phyloP scores from a whole-genome alignment of 495 filamentous ascomycete genomes.

The Xylaria telfairii region DNA sequence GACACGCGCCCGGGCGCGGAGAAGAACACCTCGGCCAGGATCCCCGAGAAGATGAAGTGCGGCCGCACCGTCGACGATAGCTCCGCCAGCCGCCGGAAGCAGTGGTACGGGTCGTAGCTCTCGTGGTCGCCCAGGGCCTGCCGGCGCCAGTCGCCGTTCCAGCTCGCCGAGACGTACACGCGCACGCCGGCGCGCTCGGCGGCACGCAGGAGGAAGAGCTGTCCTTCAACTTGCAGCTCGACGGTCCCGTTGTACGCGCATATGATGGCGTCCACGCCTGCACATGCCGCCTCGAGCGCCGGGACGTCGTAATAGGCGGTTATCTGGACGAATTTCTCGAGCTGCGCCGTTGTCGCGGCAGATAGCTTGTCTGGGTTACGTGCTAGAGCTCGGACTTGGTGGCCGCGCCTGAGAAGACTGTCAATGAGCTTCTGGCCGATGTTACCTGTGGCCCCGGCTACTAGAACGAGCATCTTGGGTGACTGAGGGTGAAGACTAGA shows the following conservation, averaged over 20 bases:
- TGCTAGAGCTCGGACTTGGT: conserved; percentile 31
- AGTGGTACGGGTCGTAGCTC: conserved; percentile 33
- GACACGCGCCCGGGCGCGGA: conserved; percentile 22
- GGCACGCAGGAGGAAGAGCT: conserved; percentile 41
- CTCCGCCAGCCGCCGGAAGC: conserved; percentile 30
- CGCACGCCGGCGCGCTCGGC: conserved; percentile 37
- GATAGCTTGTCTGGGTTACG: conserved; percentile 28
- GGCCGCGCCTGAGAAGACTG: conserved; percentile 26
- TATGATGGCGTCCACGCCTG: conserved; percentile 38
- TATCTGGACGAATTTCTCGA: conserved; percentile 31
- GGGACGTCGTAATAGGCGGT: conserved; percentile 33
- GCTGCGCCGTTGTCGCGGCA: conserved; percentile 4
- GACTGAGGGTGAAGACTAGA: neutral
- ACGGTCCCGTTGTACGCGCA: conserved; percentile 32
- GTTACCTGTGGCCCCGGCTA: conserved; percentile 37
- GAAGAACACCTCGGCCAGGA: conserved; percentile 33
- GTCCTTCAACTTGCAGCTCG: conserved; percentile 36
- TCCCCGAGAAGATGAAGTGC: conserved; percentile 32
- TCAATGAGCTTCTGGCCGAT: conserved; percentile 24
- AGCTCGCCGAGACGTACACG: conserved; percentile 30
- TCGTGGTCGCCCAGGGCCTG: conserved; percentile 31
- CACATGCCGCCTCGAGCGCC: conserved; percentile 31
- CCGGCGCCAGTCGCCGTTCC: conserved; percentile 34
- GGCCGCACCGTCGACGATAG: conserved; percentile 29
- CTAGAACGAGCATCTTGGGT: conserved; percentile 30